Percentiles rank a stretch among this genome's conserved stretches.
phyloP scores from a whole-genome alignment of 1,284 basidiomycete genomes.

The Chalciporus sp. region DNA sequence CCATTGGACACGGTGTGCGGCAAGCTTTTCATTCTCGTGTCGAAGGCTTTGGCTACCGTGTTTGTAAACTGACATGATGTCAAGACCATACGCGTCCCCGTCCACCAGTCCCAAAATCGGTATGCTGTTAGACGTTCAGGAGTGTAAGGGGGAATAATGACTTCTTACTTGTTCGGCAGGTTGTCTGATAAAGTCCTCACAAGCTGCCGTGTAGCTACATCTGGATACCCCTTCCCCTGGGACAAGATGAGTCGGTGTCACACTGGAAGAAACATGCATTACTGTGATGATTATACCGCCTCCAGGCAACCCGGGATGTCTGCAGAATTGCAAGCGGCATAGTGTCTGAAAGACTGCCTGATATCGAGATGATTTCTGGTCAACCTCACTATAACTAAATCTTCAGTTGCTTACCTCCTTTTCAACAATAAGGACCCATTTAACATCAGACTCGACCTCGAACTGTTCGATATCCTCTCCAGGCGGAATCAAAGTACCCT shows the following conservation, averaged over 20 bases:
- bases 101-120: constrained; percentile 84
- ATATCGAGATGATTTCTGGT: not conserved
- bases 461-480: constrained; percentile 70
- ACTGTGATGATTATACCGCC: constrained; percentile 76
- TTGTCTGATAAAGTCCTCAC: constrained; percentile 69
- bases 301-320: constrained; percentile 50
- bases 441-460: constrained; percentile 50
- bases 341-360: constrained; percentile 90
- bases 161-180: constrained; percentile 51
- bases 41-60: constrained; percentile 64
- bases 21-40: constrained; percentile 66
- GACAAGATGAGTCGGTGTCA: constrained; percentile 12
- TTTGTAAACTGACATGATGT: constrained; percentile 86
- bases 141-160: constrained; percentile 10
- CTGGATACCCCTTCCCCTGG: constrained; percentile 94
- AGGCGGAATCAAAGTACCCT: constrained; percentile 78
- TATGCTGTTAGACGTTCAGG: constrained; percentile 45
- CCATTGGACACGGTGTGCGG: constrained; percentile 73
- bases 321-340: constrained; percentile 56
- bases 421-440: constrained; percentile 86
- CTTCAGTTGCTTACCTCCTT: constrained; percentile 70
- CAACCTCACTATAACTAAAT: not conserved
- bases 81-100: constrained; percentile 86
- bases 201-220: constrained; percentile 84
- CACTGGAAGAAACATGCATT: not conserved